Percentiles rank a stretch among this genome's conserved stretches.
These are phyloP conservation scores for Colletotrichum sp. DNA, from an alignment of 2,329 filamentous ascomycete species.

Conservation along the genomic window DNA sequence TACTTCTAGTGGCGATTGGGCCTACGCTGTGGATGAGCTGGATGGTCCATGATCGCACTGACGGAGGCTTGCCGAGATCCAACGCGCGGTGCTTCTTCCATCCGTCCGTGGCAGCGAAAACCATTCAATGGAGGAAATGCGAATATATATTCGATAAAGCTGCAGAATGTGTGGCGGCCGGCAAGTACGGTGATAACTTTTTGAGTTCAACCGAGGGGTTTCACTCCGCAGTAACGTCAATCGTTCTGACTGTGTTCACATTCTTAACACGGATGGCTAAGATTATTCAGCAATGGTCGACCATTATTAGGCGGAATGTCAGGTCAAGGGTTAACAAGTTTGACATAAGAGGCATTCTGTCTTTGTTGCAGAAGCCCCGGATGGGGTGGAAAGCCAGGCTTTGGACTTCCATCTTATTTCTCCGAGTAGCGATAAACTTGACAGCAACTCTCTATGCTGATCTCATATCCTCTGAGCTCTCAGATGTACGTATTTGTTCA, in stretches of 20 bases:
- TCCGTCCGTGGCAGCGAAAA: background rate
- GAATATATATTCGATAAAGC: too few species aligned
- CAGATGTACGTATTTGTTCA: background rate
- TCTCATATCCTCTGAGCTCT: background rate
- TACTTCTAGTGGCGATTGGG: background rate
- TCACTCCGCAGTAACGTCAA: background rate
- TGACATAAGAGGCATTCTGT: background rate
- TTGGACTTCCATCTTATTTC: background rate
- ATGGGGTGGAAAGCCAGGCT: rapidly evolving
- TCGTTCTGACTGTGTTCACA: background rate
- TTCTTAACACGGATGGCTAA: background rate
- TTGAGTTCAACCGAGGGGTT: background rate
- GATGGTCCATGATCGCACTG: background rate
- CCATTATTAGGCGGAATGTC: rapidly evolving
- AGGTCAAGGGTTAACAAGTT: background rate
- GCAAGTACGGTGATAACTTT: rapidly evolving
- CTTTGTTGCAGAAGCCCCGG: background rate
- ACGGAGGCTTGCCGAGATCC: background rate
- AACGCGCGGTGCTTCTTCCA: background rate
- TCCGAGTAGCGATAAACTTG: background rate
- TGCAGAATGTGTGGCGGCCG: background rate
- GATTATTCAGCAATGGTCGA: background rate
- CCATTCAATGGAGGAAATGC: background rate
- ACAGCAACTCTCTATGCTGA: background rate
- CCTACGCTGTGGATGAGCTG: background rate